These are phyloP conservation scores for Paecilomyces dactylethromorphus DNA, from an alignment of 2,329 filamentous ascomycete species.

Conservation along the genomic window DNA sequence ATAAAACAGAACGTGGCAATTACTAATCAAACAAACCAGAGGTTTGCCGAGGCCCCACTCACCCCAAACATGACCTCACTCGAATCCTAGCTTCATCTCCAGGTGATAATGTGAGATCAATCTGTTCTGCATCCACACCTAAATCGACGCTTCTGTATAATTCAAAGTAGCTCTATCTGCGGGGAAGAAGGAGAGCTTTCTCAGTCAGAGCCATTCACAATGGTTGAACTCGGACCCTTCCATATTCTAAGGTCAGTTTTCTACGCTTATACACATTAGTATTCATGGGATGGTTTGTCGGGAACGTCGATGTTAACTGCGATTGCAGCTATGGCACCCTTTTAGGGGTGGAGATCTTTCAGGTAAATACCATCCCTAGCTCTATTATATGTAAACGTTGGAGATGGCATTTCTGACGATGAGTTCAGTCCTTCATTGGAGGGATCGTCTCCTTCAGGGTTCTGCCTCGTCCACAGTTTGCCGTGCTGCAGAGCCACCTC, in stretches of 20 bases:
- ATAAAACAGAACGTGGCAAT: not conserved
- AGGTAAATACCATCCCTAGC: constrained; percentile 44
- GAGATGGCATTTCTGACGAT: constrained; percentile 1
- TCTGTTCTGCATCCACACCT: not conserved
- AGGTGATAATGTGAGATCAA: not conserved
- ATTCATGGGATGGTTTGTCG: not conserved
- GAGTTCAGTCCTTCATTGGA: constrained; percentile 61
- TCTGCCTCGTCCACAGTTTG: constrained; percentile 74
- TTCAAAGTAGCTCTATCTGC: not conserved
- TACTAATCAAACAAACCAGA: not conserved
- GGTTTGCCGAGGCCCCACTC: not conserved
- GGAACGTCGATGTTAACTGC: not conserved
- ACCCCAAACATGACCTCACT: constrained; percentile 7
- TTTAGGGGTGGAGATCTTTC: constrained; percentile 79
- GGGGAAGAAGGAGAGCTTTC: not conserved
- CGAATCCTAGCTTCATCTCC: not conserved
- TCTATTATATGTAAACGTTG: not conserved
- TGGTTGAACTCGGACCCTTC: constrained; percentile 9
- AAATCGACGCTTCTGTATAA: not conserved
- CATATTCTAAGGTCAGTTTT: constrained; percentile 12
- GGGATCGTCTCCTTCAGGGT: constrained; percentile 70
- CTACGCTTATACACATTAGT: constrained; percentile 5
- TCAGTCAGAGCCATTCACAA: not conserved
- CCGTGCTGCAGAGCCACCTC: constrained; percentile 67
- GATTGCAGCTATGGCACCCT: constrained; percentile 71